A percentile compares a stretch with the other conserved stretches of the same genome.
Conservation (phyloP, 192 early-diverging fungal species). For the Rhizophlyctis rosea region DNA sequence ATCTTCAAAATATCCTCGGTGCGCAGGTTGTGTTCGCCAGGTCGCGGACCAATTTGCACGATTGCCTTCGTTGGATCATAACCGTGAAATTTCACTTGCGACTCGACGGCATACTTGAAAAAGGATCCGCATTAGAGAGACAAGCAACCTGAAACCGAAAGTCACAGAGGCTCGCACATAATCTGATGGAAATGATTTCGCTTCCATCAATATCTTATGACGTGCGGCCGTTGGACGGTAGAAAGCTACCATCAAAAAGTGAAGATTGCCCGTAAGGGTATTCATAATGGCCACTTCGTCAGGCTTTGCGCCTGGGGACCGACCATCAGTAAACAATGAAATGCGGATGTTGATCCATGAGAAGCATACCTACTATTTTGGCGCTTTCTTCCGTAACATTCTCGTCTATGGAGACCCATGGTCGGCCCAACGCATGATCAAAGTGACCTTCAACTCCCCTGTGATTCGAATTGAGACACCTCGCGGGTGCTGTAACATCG, state of each 20-base stretch:
- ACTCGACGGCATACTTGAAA: constrained; percentile 78
- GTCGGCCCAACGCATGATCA: constrained; percentile 73
- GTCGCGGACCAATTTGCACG: constrained; percentile 70
- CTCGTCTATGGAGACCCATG: constrained; percentile 86
- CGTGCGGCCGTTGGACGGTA: constrained; percentile 75
- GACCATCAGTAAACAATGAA: background rate
- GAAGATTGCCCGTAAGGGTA: constrained; percentile 88
- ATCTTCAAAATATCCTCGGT: constrained; percentile 78
- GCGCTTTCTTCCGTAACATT: constrained; percentile 69
- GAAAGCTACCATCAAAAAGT: constrained; percentile 87
- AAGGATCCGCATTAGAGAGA: constrained; percentile 3
- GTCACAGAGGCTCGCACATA: constrained; percentile 46
- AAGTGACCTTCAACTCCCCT: constrained; percentile 89
- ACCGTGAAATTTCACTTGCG: constrained; percentile 84
- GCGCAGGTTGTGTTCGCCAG: constrained; percentile 66
- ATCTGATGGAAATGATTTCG: constrained; percentile 92
- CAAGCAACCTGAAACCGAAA: constrained; percentile 10
- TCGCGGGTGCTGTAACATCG: background rate
- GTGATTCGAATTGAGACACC: background rate
- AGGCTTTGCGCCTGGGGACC: constrained; percentile 57
- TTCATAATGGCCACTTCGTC: constrained; percentile 90
- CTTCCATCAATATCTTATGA: constrained; percentile 87
- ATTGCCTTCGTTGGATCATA: constrained; percentile 65
- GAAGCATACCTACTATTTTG: constrained; percentile 65
- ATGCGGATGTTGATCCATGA: background rate